A percentile compares a stretch with the other conserved stretches of the same genome.
These are phyloP conservation scores for Cyberlindnera bimundalis DNA, from an alignment of 805 yeast species.

Conservation along the genomic window DNA sequence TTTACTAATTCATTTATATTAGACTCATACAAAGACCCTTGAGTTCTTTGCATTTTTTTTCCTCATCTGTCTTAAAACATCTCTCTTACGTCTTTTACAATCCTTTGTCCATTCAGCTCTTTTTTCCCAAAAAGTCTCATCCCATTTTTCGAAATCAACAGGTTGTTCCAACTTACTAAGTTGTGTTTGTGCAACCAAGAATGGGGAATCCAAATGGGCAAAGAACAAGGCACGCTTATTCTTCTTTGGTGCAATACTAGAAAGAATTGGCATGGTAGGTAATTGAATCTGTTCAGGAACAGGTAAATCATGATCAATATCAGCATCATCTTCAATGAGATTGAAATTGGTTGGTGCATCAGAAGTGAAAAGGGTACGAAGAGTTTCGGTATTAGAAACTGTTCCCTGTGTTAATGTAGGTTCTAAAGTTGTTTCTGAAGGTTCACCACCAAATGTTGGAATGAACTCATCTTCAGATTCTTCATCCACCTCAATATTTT, in stretches of 20 bases:
- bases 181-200: conserved; percentile 81
- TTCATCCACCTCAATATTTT: conserved; percentile 8
- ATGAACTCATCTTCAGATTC: conserved; percentile 35
- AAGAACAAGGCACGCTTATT: conserved; percentile 58
- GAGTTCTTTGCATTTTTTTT: conserved; percentile 36
- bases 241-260: conserved; percentile 26
- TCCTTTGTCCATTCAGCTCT: conserved; percentile 79
- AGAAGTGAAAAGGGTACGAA: conserved; percentile 53
- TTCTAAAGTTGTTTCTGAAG: too few relatives aligned
- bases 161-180: conserved; percentile 47
- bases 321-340: conserved; percentile 43
- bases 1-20: too few relatives aligned
- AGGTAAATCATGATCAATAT: conserved; percentile 38
- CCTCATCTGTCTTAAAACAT: conserved; percentile 56
- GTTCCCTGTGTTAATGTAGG: conserved; percentile 26
- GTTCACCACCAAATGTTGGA: conserved; percentile 45
- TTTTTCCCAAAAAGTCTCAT: conserved; percentile 74
- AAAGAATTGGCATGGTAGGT: conserved; percentile 15
- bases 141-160: conserved; percentile 49
- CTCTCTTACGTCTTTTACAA: conserved; percentile 72
- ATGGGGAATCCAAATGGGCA: conserved; percentile 82
- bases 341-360: conserved; percentile 35
- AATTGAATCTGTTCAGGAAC: conserved; percentile 25
- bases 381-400: conserved; percentile 51
- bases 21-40: conserved; percentile 18